Base-by-base conservation (phyloP, 176 grass and related monocot genomes). In the Eremochloa ophiuroides region DNA sequence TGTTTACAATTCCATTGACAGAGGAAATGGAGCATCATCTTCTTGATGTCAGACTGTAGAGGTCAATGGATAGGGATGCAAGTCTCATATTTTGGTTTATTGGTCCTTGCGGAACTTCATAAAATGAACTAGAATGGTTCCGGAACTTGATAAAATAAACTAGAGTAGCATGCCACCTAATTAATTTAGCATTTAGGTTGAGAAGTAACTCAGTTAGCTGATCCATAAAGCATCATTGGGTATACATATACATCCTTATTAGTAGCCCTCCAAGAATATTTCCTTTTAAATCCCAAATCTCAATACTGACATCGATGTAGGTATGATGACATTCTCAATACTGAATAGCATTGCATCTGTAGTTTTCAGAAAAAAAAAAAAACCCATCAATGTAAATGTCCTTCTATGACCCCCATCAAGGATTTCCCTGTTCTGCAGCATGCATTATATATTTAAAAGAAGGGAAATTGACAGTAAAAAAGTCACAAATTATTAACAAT, bases 381-480 rank as follows among this genome's bases (percentile, higher is more conserved):
- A n/a, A n/a, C n/a, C n/a, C n/a, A n/a, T n/a, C n/a, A n/a, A n/a
- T n/a, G n/a, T n/a, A n/a, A n/a, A n/a, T n/a, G n/a, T n/a, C n/a
- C 39, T 73, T 62, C 56, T 61, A 15, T 28, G 30, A 6, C 26
- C 22, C 2, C 4, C 10, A 23, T 72, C 55, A 79, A 22, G 12
- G 22, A 62, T 43, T 22, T 82, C 27, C 58, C 16, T 50, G 10
- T 62, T 30, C 37, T 16, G 8, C 18, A 27, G 39, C 39, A 35
- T 22, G n/a, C 39, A 78, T 70, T 61, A 20, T 47, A 71, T 37
- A 77, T 31, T 70, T 85, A 69, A 58, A 20, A 39, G 23, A 69
- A 55, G 17, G 1, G 27, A 43, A 33, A 17, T 12, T 66, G 17
- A 16, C 35, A 23, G 6, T 11, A 37, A 55, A 47, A 29, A 26